Base-by-base conservation (phyloP, 2,329 filamentous ascomycete genomes). In the Xenoacremonium recifei region DNA sequence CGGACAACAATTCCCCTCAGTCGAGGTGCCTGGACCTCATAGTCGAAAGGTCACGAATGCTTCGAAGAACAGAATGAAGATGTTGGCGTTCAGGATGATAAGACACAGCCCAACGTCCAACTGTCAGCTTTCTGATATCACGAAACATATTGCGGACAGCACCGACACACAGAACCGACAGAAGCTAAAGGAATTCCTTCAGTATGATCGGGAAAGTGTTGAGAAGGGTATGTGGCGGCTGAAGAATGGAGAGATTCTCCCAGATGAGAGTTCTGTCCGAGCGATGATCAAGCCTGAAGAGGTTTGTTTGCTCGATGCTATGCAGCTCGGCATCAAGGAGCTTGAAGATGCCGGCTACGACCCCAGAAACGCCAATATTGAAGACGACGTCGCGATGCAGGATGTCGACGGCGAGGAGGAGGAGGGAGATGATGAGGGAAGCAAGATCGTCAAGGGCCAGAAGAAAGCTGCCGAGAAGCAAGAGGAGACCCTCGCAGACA, bases 21-120 rank as follows among this genome's bases (percentile, higher is more conserved):
- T 92, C 21, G 91, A 97, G 57, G 87, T 99, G 5, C 93, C 93
- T 3, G 91, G 91, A 0, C 92, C 91, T 3, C 91, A 97, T 62
- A 95, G 90, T 27, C 80, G 93, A 47, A 95, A 93, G 64, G 92
- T 97, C 21, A 99, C 93, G 0, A 96, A 95, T 43, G 90, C 92
- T n/a, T 85, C 89, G 25, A 99, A 99, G 72, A 95, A 93, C 65
- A 83, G 93, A 25, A 84, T 99, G 66, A 96, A 93, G 71, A 96
- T 96, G 85, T 83, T 99, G 29, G 87, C 90, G 0, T 96, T 89
- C 64, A 87, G 93, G 37, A 83, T 96, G 62, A 88, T 95, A 57
- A 80, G 84, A 48, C 87, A 88, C 56, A 89, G 85, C 55, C 73
- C 80, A 15, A 79, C 84, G 19, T 73, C 83, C 46, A 77, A 82